Evolutionary conservation across 139 green algal genomes (phyloP).

Genomic region (Haematococcus lacustris): DNA sequence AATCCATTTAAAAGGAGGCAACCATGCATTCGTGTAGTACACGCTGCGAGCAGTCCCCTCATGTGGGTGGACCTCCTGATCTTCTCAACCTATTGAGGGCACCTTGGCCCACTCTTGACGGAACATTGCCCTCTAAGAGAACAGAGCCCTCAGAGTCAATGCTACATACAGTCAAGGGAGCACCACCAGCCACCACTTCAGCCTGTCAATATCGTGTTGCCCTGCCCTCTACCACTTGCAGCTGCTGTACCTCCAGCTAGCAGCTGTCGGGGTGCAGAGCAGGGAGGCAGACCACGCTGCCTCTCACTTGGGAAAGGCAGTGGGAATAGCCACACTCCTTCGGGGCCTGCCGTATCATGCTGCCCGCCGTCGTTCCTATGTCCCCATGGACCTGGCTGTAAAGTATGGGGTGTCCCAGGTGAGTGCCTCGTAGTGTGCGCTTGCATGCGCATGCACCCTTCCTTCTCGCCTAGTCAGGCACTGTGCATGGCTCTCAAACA

Average conservation of each 20-base stretch:
- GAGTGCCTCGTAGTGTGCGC: neutral
- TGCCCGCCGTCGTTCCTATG: conserved; percentile 32
- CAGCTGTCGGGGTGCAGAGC: conserved; percentile 29
- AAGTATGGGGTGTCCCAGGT: conserved; percentile 16
- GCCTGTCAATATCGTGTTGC: neutral
- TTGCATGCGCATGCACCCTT: neutral
- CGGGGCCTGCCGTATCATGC: conserved; percentile 51
- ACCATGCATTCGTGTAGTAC: neutral
- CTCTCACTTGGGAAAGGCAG: conserved; percentile 70
- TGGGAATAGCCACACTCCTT: conserved; percentile 59
- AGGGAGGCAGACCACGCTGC: conserved; percentile 62
- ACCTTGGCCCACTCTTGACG: neutral
- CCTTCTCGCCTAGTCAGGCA: neutral
- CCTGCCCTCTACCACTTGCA: conserved; percentile 48
- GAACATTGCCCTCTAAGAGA: neutral
- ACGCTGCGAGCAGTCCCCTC: neutral
- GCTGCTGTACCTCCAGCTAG: conserved; percentile 53
- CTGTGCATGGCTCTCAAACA: conserved; percentile 2
- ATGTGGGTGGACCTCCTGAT: neutral
- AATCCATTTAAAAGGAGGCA: neutral
- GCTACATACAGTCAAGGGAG: neutral
- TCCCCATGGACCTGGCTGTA: conserved; percentile 20
- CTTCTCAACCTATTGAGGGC: neutral
- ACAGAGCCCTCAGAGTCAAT: neutral
- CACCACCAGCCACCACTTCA: neutral